Percentiles rank a stretch among this genome's conserved stretches.
These are phyloP conservation scores for Gossypium rotundifolium DNA, from an alignment of 345 rosid species.

Conservation along the genomic window DNA sequence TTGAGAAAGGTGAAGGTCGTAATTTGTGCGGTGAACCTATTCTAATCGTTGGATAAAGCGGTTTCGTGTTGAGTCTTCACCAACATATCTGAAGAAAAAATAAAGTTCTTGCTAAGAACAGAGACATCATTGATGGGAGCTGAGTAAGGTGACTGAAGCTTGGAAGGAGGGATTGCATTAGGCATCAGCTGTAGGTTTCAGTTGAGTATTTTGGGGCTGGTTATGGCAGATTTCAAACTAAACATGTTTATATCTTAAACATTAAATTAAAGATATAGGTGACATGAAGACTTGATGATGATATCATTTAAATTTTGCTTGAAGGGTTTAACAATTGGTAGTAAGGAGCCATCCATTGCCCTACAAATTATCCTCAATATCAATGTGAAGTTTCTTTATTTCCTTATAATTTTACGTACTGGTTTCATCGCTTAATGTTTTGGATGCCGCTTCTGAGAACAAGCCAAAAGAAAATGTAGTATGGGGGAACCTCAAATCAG, in stretches of 20 bases:
- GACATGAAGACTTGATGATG: not conserved
- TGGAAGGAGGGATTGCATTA: too few relatives aligned
- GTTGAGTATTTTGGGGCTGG: not conserved
- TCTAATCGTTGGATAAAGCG: too few relatives aligned
- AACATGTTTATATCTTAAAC: not conserved
- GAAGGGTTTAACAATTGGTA: not conserved
- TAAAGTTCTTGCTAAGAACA: too few relatives aligned
- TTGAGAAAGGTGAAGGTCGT: too few relatives aligned
- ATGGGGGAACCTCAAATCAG: slow-evolving; percentile 16
- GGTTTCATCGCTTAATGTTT: not conserved
- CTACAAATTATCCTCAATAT: not conserved
- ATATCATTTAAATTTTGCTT: too few relatives aligned
- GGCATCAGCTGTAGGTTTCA: too few relatives aligned
- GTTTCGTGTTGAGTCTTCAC: too few relatives aligned
- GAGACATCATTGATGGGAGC: too few relatives aligned
- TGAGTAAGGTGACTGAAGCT: too few relatives aligned
- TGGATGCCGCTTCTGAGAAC: not conserved
- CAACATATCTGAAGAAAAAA: too few relatives aligned
- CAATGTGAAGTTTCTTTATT: not conserved
- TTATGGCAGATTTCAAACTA: not conserved
- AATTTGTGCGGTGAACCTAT: too few relatives aligned
- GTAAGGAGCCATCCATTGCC: not conserved
- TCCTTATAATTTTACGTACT: not conserved
- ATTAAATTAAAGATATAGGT: not conserved
- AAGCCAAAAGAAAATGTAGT: not conserved